phyloP scores from a whole-genome alignment of 495 filamentous ascomycete species.

The Ascobolus immersus region DNA sequence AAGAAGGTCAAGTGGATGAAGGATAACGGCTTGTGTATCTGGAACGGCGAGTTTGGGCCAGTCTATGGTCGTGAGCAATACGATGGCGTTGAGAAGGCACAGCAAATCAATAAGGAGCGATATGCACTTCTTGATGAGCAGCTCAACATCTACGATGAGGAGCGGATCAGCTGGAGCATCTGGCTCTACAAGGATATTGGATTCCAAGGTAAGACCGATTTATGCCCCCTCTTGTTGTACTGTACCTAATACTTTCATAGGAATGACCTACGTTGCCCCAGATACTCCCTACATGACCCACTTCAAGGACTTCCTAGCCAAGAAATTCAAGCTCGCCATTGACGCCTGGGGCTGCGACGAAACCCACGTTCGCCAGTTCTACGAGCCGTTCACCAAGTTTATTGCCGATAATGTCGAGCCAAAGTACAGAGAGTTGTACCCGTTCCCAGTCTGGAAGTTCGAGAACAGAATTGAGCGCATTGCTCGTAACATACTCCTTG shows the following conservation, averaged over 20 bases:
- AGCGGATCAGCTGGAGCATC: conserved; percentile 33
- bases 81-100: conserved; percentile 18
- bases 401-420: conserved; percentile 10
- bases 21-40: conserved; percentile 26
- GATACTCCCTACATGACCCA: conserved; percentile 25
- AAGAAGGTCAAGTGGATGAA: conserved; percentile 36
- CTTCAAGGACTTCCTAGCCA: conserved; percentile 27
- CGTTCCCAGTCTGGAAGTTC: conserved; percentile 27
- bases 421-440: conserved; percentile 22
- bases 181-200: conserved; percentile 45
- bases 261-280: conserved; percentile 30
- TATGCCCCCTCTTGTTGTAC: neutral
- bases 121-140: conserved; percentile 31
- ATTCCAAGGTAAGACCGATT: conserved; percentile 22
- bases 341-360: conserved; percentile 31
- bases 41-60: conserved; percentile 44
- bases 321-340: conserved; percentile 26
- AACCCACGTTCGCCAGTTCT: conserved; percentile 12
- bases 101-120: conserved; percentile 25
- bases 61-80: conserved; percentile 25
- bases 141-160: conserved; percentile 29
- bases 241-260: conserved; percentile 2
- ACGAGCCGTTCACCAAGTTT: conserved; percentile 14
- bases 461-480: conserved; percentile 28
- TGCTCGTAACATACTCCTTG: conserved; percentile 28